Percentiles rank a stretch among this genome's conserved stretches.
Evolutionary conservation across 305 asterid species (phyloP).

Genomic region (Andrographis paniculata): DNA sequence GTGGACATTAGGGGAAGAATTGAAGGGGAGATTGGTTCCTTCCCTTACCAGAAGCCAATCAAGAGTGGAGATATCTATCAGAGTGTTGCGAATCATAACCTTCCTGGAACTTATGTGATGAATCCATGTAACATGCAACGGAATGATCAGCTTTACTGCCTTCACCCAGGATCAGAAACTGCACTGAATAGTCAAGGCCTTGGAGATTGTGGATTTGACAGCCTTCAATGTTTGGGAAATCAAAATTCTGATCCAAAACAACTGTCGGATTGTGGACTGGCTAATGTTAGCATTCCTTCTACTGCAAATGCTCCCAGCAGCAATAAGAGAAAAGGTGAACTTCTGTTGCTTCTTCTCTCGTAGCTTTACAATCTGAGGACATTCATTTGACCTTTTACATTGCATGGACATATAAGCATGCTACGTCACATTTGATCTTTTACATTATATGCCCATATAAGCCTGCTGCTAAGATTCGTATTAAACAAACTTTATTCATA

Average conservation of each 20-base stretch:
- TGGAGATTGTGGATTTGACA: slow-evolving; percentile 57
- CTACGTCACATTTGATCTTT: not conserved
- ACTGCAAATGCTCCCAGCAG: slow-evolving; percentile 27
- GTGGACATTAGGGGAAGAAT: slow-evolving; percentile 91
- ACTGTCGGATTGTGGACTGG: slow-evolving; percentile 42
- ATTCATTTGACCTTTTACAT: no score
- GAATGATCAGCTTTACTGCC: slow-evolving; percentile 68
- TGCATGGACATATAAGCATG: not conserved
- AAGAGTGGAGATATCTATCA: slow-evolving; percentile 45
- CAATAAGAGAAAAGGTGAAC: slow-evolving; percentile 42
- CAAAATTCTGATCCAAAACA: slow-evolving; percentile 39
- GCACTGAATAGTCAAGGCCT: slow-evolving; percentile 35
- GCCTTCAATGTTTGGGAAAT: slow-evolving; percentile 53
- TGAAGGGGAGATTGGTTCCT: slow-evolving; percentile 90
- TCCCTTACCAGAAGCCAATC: slow-evolving; percentile 77
- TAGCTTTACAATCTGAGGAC: slow-evolving; percentile 1
- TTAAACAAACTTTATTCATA: no score
- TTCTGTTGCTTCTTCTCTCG: not conserved
- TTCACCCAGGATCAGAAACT: slow-evolving; percentile 52
- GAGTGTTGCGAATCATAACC: slow-evolving; percentile 28
- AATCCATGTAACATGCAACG: slow-evolving; percentile 75
- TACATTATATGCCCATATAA: not conserved
- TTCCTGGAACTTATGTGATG: slow-evolving; percentile 54
- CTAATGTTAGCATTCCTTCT: slow-evolving; percentile 21
- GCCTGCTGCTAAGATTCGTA: no score